These are phyloP conservation scores for Candida stauntonica DNA, from an alignment of 805 yeast species.

Conservation along the genomic window DNA sequence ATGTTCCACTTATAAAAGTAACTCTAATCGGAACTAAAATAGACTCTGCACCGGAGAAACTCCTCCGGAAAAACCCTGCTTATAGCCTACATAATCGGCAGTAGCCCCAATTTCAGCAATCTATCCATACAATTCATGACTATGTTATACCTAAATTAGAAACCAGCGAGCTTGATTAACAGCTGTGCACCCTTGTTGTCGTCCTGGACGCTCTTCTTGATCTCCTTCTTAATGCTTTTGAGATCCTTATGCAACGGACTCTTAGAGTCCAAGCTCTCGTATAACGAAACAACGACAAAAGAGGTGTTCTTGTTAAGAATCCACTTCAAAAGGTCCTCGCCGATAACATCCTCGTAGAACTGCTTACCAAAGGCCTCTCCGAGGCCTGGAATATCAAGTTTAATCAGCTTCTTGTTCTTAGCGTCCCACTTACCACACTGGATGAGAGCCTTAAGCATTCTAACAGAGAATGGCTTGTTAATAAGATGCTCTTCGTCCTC, in stretches of 20 bases:
- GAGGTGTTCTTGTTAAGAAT: constrained; percentile 63
- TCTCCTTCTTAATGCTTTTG: constrained; percentile 43
- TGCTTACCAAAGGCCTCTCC: constrained; percentile 59
- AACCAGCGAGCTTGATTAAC: constrained; percentile 35
- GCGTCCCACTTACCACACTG: constrained; percentile 84
- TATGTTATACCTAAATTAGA: no score
- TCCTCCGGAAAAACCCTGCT: no score
- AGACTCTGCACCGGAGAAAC: no score
- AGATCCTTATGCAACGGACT: constrained; percentile 50
- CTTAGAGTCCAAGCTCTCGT: constrained; percentile 55
- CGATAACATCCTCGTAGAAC: constrained; percentile 50
- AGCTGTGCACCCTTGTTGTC: constrained; percentile 64
- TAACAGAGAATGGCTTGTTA: constrained; percentile 65
- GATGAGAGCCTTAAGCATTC: constrained; percentile 70
- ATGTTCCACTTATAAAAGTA: background rate
- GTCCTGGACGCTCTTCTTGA: constrained; percentile 38
- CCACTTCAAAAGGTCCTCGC: constrained; percentile 55
- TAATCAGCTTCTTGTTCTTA: constrained; percentile 48
- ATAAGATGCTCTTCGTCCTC: constrained; percentile 62
- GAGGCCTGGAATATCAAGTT: constrained; percentile 40
- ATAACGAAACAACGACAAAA: constrained; percentile 76
- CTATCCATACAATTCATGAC: no score
- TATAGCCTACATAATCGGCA: no score
- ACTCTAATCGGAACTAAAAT: no score
- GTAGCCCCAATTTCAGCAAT: no score